Conservation (phyloP, 371 early-diverging fungal species). For the Circinella umbellata region DNA sequence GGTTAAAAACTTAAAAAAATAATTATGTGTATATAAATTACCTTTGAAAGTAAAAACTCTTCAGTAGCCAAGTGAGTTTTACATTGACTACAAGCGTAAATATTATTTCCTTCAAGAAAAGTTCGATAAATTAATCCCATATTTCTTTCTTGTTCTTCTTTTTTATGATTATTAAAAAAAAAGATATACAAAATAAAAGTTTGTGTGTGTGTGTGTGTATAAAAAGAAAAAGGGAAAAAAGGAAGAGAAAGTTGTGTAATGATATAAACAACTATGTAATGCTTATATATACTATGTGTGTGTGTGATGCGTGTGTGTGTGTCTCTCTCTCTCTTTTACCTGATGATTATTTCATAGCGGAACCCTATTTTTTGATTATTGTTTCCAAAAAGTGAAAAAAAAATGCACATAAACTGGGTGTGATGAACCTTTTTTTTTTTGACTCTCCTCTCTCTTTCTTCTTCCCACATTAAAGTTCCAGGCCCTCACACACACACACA, state of each 20-base stretch:
- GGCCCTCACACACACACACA: background rate
- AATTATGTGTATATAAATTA: conserved; percentile 22
- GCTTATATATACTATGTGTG: background rate
- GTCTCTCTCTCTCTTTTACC: background rate
- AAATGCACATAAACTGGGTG: no score
- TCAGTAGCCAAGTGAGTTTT: conserved; percentile 75
- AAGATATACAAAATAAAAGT: background rate
- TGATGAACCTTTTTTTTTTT: no score
- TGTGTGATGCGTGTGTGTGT: background rate
- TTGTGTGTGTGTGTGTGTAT: no score
- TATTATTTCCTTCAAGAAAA: conserved; percentile 54
- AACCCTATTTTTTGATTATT: background rate
- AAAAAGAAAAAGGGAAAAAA: conserved; percentile 7
- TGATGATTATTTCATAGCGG: no score
- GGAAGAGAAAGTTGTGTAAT: background rate
- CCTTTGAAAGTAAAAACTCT: conserved; percentile 71
- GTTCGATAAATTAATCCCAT: conserved; percentile 67
- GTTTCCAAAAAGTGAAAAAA: no score
- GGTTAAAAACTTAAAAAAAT: background rate
- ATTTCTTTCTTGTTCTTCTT: no score
- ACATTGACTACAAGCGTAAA: conserved; percentile 72
- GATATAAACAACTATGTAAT: background rate
- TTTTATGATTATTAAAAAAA: no score
- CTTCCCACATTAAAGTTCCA: no score
- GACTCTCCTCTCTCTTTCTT: no score